These are phyloP conservation scores for Hymenoscyphus infarciens DNA, from an alignment of 2,329 filamentous ascomycete species.

Conservation along the genomic window DNA sequence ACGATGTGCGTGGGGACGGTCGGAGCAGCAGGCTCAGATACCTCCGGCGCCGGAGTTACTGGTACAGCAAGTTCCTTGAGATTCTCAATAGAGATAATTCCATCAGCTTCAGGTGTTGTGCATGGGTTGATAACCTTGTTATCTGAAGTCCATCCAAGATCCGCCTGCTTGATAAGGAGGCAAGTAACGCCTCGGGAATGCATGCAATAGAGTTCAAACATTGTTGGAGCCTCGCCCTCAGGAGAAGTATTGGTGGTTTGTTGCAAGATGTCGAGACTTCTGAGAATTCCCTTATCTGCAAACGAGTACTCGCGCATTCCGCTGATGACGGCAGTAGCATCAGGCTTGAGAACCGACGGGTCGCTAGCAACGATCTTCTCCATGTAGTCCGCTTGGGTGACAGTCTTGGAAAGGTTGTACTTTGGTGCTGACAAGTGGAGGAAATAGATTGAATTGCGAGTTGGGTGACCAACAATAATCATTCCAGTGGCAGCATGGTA, in stretches of 20 bases:
- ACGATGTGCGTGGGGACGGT: constrained; percentile 27
- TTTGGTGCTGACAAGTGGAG: constrained; percentile 91
- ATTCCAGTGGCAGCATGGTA: constrained; percentile 92
- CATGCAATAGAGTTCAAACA: constrained; percentile 96
- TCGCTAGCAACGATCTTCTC: constrained; percentile 72
- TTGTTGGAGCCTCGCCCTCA: constrained; percentile 60
- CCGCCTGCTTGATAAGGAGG: constrained; percentile 77
- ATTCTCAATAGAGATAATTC: constrained; percentile 70
- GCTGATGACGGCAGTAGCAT: constrained; percentile 95
- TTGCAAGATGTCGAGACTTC: constrained; percentile 85
- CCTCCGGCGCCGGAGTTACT: constrained; percentile 18
- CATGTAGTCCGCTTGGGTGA: constrained; percentile 87
- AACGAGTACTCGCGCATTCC: constrained; percentile 95
- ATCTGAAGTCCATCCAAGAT: constrained; percentile 87
- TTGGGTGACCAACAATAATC: constrained; percentile 92
- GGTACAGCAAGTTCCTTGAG: constrained; percentile 42
- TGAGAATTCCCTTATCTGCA: constrained; percentile 76
- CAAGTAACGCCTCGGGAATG: constrained; percentile 97
- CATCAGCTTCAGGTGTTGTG: constrained; percentile 66
- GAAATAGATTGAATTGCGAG: constrained; percentile 96
- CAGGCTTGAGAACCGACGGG: constrained; percentile 71
- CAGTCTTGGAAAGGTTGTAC: constrained; percentile 72
- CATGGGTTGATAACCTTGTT: constrained; percentile 80
- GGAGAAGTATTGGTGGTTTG: constrained; percentile 62
- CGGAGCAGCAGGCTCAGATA: constrained; percentile 18